These are phyloP conservation scores for Russula compacta DNA, from an alignment of 768 basidiomycete genomes.

Conservation along the genomic window DNA sequence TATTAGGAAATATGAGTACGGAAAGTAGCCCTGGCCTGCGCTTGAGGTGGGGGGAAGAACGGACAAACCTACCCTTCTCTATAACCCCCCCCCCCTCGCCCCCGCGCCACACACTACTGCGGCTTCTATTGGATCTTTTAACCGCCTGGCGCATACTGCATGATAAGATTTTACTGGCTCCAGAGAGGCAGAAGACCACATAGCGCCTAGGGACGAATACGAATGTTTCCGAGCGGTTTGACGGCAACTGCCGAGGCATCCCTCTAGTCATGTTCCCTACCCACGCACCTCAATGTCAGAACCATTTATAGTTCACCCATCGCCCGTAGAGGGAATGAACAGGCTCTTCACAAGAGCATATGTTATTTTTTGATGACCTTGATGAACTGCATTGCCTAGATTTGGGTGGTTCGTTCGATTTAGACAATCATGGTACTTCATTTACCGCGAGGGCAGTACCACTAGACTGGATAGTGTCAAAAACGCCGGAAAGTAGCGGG, in stretches of 20 bases:
- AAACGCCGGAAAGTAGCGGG: not conserved
- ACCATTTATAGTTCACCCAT: not conserved
- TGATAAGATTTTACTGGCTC: not conserved
- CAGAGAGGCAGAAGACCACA: not conserved
- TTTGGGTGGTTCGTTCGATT: not conserved
- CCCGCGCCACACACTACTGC: not conserved
- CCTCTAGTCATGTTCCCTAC: too few relatives aligned
- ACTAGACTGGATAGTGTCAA: not conserved
- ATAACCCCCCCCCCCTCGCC: not conserved
- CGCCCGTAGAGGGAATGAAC: not conserved
- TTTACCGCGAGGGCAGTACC: not conserved
- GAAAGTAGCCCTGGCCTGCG: not conserved
- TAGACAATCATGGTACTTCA: not conserved
- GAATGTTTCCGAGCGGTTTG: not conserved
- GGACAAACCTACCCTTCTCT: not conserved
- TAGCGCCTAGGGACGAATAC: not conserved
- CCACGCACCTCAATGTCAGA: not conserved
- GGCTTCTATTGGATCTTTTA: not conserved
- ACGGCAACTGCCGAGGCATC: constrained; percentile 1
- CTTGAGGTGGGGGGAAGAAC: not conserved
- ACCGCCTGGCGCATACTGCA: not conserved
- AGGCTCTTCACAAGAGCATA: not conserved
- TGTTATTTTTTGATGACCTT: not conserved
- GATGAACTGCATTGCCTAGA: not conserved
- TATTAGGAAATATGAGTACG: not conserved